Conservation (phyloP, 805 yeast genomes). For the Candida sonorensis region DNA sequence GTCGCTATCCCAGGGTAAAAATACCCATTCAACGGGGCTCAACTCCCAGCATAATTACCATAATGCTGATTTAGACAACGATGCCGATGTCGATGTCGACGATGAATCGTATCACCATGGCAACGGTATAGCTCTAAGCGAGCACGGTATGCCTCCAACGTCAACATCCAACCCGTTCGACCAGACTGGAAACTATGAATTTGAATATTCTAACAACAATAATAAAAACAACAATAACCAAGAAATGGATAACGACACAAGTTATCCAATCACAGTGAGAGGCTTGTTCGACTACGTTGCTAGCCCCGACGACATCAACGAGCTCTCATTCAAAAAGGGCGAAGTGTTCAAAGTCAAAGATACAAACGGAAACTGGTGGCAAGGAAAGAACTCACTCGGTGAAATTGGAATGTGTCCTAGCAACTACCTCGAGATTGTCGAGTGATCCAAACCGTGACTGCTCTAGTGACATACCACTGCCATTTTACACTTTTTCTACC, state of each 20-base stretch:
- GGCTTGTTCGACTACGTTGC: conserved; percentile 87
- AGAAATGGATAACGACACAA: too few species aligned
- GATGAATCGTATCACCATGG: too few species aligned
- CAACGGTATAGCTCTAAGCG: conserved; percentile 3
- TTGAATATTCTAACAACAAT: too few species aligned
- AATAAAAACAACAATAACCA: too few species aligned
- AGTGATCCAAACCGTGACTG: too few species aligned
- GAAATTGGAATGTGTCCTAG: conserved; percentile 96
- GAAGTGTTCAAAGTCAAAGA: conserved; percentile 90
- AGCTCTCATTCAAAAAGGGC: conserved; percentile 83
- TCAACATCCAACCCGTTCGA: conserved; percentile 16
- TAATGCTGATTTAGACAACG: too few species aligned
- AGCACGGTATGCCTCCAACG: conserved; percentile 4
- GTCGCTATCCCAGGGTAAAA: too few species aligned
- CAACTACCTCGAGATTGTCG: conserved; percentile 77
- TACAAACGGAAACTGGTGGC: conserved; percentile 98
- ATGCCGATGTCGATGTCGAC: too few species aligned
- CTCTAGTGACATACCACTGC: too few species aligned
- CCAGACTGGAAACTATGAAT: conserved; percentile 15
- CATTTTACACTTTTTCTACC: too few species aligned
- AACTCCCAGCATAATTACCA: too few species aligned
- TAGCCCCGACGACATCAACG: conserved; percentile 88
- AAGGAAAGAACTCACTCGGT: conserved; percentile 82
- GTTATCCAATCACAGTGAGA: conserved; percentile 77
- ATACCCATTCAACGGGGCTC: too few species aligned